Base-by-base conservation (phyloP, 1,284 basidiomycete species). In the Gymnopus androsaceus region DNA sequence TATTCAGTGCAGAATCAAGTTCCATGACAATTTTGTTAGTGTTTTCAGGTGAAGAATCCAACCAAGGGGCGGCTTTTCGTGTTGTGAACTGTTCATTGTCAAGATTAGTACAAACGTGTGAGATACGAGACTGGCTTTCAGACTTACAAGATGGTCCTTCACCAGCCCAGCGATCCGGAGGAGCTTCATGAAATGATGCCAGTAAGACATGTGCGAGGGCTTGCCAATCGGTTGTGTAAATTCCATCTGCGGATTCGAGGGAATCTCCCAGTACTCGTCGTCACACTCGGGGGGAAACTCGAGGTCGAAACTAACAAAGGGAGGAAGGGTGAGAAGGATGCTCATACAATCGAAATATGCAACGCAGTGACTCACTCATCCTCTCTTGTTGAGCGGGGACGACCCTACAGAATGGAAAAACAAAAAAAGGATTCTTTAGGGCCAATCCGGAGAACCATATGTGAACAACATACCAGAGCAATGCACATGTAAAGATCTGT, bases 1-100 rank as follows among this genome's bases (percentile, higher is more conserved):
- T 54, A 38, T 54, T 54, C 17, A 54, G n/a, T 9, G 53, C 53
- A 25, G 53, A 54, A 17, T 54, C 53, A 5, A 54, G 8, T 33
- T 54, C 44, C 8, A 48, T 48, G 11, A 48, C 53, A 19, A 45
- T 36, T n/a, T 54, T 36, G 2, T 37, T 19, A 48, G 28, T 53
- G 14, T 21, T 17, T 3, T 45, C 41, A 14, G 51, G n/a, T 7
- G 40, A 31, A 36, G 40, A 33, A 33, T 27, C 41, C 28, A 23
- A 33, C 44, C 30, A 36, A 14, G 40, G 40, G 15, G 31, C 21
- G 3, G 31, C 31, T n/a, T 45, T 53, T 25, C 33, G 41, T 17
- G 31, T 42, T 23, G 31, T 23, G 12, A 17, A 53, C 51, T 34
- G 19, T 11, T 21, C 8, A 14, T 34, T n/a, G 7, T 41, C 3